A percentile compares a stretch with the other conserved stretches of the same genome.
Conservation (phyloP, 495 filamentous ascomycete genomes). For the Penicillium dipodomyicola region DNA sequence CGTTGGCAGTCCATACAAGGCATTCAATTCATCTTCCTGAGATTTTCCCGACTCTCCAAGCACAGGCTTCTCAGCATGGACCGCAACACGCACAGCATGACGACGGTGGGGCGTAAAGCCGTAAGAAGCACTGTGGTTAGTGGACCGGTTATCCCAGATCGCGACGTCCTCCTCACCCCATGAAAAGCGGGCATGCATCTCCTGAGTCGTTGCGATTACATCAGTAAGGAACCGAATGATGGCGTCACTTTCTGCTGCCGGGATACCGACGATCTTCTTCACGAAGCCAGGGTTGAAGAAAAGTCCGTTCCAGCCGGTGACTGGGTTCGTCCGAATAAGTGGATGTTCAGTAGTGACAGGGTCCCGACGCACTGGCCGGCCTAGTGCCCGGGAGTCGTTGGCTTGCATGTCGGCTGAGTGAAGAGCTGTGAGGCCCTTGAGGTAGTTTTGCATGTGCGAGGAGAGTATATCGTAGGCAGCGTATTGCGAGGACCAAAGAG, state of each 20-base stretch:
- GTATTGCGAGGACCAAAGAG: constrained; percentile 71
- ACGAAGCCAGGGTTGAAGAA: constrained; percentile 79
- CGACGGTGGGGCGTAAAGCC: constrained; percentile 62
- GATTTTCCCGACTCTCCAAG: constrained; percentile 53
- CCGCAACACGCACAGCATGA: constrained; percentile 60
- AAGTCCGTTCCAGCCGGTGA: constrained; percentile 72
- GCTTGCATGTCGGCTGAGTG: constrained; percentile 74
- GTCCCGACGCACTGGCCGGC: constrained; percentile 64
- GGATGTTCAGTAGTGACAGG: constrained; percentile 67
- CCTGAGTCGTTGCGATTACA: constrained; percentile 59
- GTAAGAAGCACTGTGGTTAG: constrained; percentile 59
- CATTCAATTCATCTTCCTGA: constrained; percentile 57
- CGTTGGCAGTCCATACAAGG: constrained; percentile 47
- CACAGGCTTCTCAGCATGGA: constrained; percentile 56
- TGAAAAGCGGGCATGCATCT: constrained; percentile 67
- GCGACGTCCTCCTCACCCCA: constrained; percentile 70
- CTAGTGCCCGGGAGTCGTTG: constrained; percentile 56
- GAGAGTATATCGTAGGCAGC: constrained; percentile 71
- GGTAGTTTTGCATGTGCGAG: constrained; percentile 63
- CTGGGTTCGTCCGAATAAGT: constrained; percentile 68
- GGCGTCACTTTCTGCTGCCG: constrained; percentile 61
- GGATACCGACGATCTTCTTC: constrained; percentile 67
- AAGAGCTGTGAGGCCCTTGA: constrained; percentile 67
- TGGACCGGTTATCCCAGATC: constrained; percentile 73
- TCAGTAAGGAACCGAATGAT: constrained; percentile 66